Evolutionary conservation across 768 basidiomycete genomes (phyloP).

Genomic region (Naganishia vaughanmartiniae): DNA sequence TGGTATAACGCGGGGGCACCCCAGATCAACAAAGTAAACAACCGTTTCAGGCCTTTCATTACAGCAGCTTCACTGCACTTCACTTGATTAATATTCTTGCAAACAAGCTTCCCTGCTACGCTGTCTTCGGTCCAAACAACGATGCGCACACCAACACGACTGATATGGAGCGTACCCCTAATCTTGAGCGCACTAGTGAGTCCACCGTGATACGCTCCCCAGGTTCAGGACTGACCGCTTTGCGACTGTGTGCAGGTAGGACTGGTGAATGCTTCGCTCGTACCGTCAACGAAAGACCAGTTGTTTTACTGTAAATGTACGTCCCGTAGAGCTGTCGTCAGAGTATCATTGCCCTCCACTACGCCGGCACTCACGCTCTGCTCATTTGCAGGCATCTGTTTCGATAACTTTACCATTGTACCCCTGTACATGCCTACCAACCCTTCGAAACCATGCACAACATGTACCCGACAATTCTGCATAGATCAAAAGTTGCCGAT

Average conservation of each 20-base stretch:
- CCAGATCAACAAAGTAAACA: too few species aligned
- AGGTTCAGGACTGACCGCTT: neutral
- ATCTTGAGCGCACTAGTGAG: too few species aligned
- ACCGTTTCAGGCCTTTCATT: too few species aligned
- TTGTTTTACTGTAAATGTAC: conserved; percentile 52
- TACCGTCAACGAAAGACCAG: conserved; percentile 24
- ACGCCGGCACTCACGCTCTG: neutral
- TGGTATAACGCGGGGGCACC: too few species aligned
- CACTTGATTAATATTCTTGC: too few species aligned
- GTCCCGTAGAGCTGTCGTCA: conserved; percentile 24
- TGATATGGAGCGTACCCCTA: too few species aligned
- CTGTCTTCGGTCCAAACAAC: too few species aligned
- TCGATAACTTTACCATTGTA: conserved; percentile 81
- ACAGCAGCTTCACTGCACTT: too few species aligned
- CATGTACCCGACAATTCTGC: conserved; percentile 94
- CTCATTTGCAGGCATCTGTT: conserved; percentile 73
- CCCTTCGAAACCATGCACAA: conserved; percentile 82
- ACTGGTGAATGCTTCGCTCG: neutral
- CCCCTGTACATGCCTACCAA: conserved; percentile 75
- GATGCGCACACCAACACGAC: too few species aligned
- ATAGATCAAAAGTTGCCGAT: conserved; percentile 83
- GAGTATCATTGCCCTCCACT: neutral
- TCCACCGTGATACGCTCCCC: neutral
- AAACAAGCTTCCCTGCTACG: too few species aligned
- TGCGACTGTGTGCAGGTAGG: neutral